These are phyloP conservation scores for Geotrichum candidum DNA, from an alignment of 1,139 yeast species.

Conservation along the genomic window DNA sequence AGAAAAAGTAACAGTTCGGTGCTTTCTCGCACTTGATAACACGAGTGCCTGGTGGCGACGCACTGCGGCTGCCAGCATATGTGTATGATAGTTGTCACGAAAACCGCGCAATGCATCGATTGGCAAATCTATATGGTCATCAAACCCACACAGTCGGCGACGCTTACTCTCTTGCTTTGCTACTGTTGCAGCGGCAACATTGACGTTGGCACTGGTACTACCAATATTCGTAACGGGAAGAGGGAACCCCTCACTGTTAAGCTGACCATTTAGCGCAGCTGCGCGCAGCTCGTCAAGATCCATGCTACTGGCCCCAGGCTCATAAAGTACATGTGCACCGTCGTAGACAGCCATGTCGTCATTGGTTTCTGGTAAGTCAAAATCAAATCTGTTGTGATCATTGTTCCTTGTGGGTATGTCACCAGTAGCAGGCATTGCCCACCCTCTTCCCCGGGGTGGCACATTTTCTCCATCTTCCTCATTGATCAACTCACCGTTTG, in stretches of 20 bases:
- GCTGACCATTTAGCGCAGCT: constrained; percentile 9
- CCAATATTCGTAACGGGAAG: not conserved
- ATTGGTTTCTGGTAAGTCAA: not conserved
- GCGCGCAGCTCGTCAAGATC: constrained; percentile 6
- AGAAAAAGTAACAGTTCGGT: not conserved
- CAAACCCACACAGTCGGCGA: constrained; percentile 6
- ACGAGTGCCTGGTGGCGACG: not conserved
- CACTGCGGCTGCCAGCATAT: constrained; percentile 7
- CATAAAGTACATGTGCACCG: not conserved
- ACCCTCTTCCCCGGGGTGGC: not conserved
- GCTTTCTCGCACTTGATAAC: not conserved
- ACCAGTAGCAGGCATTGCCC: not conserved
- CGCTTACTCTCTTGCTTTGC: not conserved
- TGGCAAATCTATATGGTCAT: constrained; percentile 6
- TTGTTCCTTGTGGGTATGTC: not conserved
- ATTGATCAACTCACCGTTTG: constrained; percentile 14
- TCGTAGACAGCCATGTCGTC: not conserved
- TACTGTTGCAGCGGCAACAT: not conserved
- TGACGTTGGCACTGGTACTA: not conserved
- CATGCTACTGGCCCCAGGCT: not conserved
- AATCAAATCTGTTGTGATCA: not conserved
- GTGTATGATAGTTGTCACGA: constrained; percentile 10
- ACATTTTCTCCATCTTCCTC: not conserved
- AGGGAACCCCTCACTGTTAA: not conserved
- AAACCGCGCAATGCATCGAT: constrained; percentile 5